Conservation (phyloP, 805 yeast species). For the Tetrapisispora arboricola region DNA sequence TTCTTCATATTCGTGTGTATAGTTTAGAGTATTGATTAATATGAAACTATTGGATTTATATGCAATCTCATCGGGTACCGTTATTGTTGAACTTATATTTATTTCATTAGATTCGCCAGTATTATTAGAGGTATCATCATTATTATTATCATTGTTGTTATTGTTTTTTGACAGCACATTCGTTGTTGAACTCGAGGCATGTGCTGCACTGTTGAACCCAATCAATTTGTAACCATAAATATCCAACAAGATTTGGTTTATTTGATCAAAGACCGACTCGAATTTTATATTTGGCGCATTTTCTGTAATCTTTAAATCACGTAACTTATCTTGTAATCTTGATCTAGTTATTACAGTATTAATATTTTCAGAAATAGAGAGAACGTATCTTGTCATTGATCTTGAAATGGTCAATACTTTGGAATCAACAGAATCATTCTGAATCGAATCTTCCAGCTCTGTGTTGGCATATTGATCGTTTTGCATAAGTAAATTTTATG, state of each 20-base stretch:
- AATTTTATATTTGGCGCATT: conserved; percentile 10
- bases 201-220: conserved; percentile 4
- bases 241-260: conserved; percentile 16
- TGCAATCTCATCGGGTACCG: conserved; percentile 4
- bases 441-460: not conserved
- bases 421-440: not conserved
- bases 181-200: conserved; percentile 8
- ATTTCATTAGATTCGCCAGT: not conserved
- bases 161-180: conserved; percentile 2
- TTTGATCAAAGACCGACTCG: conserved; percentile 6
- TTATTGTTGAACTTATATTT: not conserved
- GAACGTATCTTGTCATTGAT: conserved; percentile 16
- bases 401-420: conserved; percentile 7
- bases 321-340: conserved; percentile 12
- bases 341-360: conserved; percentile 16
- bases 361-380: conserved; percentile 18
- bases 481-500: not conserved
- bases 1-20: conserved; percentile 8
- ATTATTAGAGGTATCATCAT: not conserved
- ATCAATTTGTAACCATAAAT: conserved; percentile 20
- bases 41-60: conserved; percentile 17
- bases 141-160: not conserved
- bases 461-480: not conserved
- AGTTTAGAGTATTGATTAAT: conserved; percentile 14
- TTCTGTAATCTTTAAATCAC: conserved; percentile 15